Base-by-base conservation (phyloP, 108 stramenopile species). In the Cyclotella sp. region DNA sequence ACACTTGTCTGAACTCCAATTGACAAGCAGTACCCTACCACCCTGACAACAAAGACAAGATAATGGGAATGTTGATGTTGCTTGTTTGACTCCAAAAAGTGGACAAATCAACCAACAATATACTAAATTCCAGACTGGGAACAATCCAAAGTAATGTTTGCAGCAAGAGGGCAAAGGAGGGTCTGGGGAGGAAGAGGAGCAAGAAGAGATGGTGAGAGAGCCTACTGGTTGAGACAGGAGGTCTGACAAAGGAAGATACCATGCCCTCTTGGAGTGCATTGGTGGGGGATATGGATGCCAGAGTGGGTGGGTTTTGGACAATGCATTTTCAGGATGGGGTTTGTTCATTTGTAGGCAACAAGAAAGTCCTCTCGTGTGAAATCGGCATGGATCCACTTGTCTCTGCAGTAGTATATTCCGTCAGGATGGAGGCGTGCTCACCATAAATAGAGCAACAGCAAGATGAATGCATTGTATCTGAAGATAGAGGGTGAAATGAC, bases 51-150 rank as follows among this genome's bases (percentile, higher is more conserved):
- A 87, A 26, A 34, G 75, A 72, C 8, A 82, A 29, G 43, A 87
- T 22, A 0, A 84, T 77, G 13, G 86, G 81, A 43, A 76, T 58
- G 26, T 79, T 78, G 40, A 87, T 75, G 9, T 57, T 42, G 41
- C 55, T 42, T 29, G 28, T 65, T 24, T 42, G n/a, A 63, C 69
- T 43, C 15, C 64, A 63, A 43, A 82, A 45, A 22, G 86, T 90
- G 44, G 87, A 86, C 91, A 89, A 94, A 68, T 94, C 93, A 43
- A 94, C 63, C 0, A 94, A 60, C 39, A 91, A 61, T 30, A 94
- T 79, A n/a, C 83, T 87, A 9, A 94, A 46, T 80, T 94, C 93
- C 5, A 91, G 93, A 46, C 78, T 63, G n/a, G 93, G 93, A 19
- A 72, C 68, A 79, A 79, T 44, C 74, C 80, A 74, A 89, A 90